Percentiles rank a stretch among this genome's conserved stretches.
These are phyloP conservation scores for Russula olivacea DNA, from an alignment of 768 basidiomycete genomes.

Conservation along the genomic window DNA sequence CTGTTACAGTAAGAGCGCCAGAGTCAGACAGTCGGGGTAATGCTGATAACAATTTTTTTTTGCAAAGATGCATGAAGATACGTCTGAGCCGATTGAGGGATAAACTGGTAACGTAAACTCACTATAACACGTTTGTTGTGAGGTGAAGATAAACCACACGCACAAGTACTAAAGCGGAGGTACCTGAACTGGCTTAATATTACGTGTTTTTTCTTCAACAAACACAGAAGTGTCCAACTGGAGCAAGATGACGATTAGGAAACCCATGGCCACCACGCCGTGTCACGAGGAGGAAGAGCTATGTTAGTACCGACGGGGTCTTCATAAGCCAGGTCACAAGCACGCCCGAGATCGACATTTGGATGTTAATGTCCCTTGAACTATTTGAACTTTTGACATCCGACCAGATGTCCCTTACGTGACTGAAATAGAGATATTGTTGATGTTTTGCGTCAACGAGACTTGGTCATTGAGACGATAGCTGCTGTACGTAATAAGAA, in stretches of 20 bases:
- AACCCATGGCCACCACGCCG: background rate
- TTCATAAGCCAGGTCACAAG: background rate
- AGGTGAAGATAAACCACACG: background rate
- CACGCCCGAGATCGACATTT: background rate
- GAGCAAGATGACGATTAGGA: background rate
- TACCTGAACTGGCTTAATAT: background rate
- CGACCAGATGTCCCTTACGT: background rate
- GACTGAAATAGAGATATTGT: background rate
- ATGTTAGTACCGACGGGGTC: background rate
- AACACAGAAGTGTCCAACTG: background rate
- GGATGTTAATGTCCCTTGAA: background rate
- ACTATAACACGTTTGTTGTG: background rate
- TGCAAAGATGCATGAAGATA: background rate
- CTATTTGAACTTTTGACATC: background rate
- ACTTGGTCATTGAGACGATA: background rate
- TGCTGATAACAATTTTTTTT: background rate
- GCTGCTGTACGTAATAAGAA: background rate
- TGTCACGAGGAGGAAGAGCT: background rate
- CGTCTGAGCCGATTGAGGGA: background rate
- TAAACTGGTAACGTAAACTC: background rate
- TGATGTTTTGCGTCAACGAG: background rate
- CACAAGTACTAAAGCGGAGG: background rate
- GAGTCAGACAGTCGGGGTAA: background rate
- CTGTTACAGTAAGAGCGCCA: background rate
- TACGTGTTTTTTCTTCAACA: background rate